Percentiles rank a stretch among this genome's conserved stretches.
These are phyloP conservation scores for Farysia itapuensis DNA, from an alignment of 1,284 basidiomycete genomes.

Conservation along the genomic window DNA sequence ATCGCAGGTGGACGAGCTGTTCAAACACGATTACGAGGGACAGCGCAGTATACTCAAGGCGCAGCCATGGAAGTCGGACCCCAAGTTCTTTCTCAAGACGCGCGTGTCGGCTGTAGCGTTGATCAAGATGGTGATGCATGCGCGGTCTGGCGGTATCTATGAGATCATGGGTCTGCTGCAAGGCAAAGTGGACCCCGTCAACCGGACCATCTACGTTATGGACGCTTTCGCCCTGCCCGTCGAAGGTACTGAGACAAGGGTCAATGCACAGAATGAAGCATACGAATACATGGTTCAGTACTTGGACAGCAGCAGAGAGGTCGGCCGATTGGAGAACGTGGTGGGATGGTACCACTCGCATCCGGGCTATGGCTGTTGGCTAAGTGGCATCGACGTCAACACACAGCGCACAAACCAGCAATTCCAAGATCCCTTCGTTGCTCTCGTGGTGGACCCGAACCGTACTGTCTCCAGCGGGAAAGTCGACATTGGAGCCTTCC, in stretches of 20 bases:
- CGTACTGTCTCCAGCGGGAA: constrained; percentile 95
- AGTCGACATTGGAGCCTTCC: constrained; percentile 97
- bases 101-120: constrained; percentile 92
- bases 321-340: constrained; percentile 79
- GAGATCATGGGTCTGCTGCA: constrained; percentile 99
- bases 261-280: constrained; percentile 93
- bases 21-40: constrained; percentile 70
- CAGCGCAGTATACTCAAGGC: constrained; percentile 73
- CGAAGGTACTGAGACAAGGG: constrained; percentile 97
- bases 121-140: constrained; percentile 99
- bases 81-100: constrained; percentile 89
- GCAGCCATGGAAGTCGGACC: constrained; percentile 83
- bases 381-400: constrained; percentile 94
- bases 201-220: constrained; percentile 77
- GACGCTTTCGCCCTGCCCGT: constrained; percentile 96
- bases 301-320: constrained; percentile 76
- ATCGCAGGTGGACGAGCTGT: constrained; percentile 46
- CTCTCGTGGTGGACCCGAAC: constrained; percentile 97
- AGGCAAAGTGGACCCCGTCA: constrained; percentile 83
- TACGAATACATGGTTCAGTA: constrained; percentile 99
- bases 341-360: constrained; percentile 99
- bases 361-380: constrained; percentile 98
- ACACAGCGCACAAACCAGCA: constrained; percentile 94
- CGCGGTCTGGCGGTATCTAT: constrained; percentile 91
- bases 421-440: constrained; percentile 93